Base-by-base conservation (phyloP, 768 basidiomycete species). In the Lactifluus volemus region DNA sequence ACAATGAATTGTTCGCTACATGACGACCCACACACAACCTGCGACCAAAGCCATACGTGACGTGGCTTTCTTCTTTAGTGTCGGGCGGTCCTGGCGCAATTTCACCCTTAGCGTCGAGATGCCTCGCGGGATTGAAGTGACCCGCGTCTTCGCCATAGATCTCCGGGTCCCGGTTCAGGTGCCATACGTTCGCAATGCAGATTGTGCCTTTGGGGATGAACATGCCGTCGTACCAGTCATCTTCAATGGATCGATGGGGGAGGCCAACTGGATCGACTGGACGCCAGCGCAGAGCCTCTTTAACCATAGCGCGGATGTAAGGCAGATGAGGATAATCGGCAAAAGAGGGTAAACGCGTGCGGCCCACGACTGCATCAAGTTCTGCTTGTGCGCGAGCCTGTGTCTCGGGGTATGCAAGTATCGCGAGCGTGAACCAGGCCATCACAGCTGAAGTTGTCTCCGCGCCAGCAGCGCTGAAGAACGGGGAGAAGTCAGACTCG, bases 221-320 rank as follows among this genome's bases (percentile, higher is more conserved):
- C 55, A 61, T 61, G 38, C 63, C 65, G 47, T 66, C 56, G 32
- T 66, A 66, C 53, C 64, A 59, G 44, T 66, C 65, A 19, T 66
- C 65, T 48, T 66, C 59, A 10, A 64, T 65, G 17, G 63, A 64
- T 11, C 63, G 64, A 49, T 65, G 64, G 11, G 63, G 63, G 14
- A 64, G 51, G 41, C 63, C 63, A 8, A 64, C 45, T 1, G 63
- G 63, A 38, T 63, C 63, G 39, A 64, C 60, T 29, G 63, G 63
- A 14, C 63, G 63, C 63, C 63, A 64, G 38, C 63, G 63, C 21
- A 64, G 36, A 17, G 63, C 56, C 30, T 63, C 61, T 54, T 65
- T 65, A 21, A 63, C 64, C 57, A 63, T 63, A 12, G 61, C 64
- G 6, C 64, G 64, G 15, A 65, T 65, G 49, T 65, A 65, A 21